Evolutionary conservation across 2,329 filamentous ascomycete genomes (phyloP), one percentile per base, ranked within the genome.

Genomic region (Mycosphaerella sp.): DNA sequence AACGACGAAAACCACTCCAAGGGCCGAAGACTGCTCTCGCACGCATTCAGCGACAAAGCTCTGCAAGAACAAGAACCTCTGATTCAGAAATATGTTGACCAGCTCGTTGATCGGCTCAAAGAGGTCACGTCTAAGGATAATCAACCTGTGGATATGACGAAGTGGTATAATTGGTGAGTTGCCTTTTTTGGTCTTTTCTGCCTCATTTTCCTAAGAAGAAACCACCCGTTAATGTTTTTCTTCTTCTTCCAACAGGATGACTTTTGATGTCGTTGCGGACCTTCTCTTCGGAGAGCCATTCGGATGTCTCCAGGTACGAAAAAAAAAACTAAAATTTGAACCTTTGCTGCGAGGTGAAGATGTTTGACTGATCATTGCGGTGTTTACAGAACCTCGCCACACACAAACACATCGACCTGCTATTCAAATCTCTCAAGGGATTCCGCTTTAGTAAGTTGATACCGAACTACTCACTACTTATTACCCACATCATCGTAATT

Each of bases 31-130:
- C 63, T 71, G 9, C 65, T 75, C 1, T 64, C 70, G 0, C 68
- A 73, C 44, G 70, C 72, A 2, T 76, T 77, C 56, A 70, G 67
- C 23, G 73, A 74, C 41, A 70, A 70, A 47, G 73, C 72, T 0
- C 58, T 77, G 17, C 64, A 65, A 3, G 64, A 69, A 14, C 74
- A 77, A 55, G 72, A 75, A 55, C 51, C 60, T 3, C 59, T 75
- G 0, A 59, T 76, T 8, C 67, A 70, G 41, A 55, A 59, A 6
- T 73, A 74, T 49, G 70, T 72, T 17, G 68, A 74, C 51, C 64
- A 73, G 12, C 61, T 75, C 1, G 57, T 74, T n/a, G 56, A 67
- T 32, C 61, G 68, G 1, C 60, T 76, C 6, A 66, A 63, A 57
- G 71, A 70, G 59, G 52, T 53, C 26, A 60, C 48, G 4, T 44